Evolutionary conservation across 176 grass and related monocot genomes (phyloP).

Genomic region (barley (Hordeum vulgare)): DNA sequence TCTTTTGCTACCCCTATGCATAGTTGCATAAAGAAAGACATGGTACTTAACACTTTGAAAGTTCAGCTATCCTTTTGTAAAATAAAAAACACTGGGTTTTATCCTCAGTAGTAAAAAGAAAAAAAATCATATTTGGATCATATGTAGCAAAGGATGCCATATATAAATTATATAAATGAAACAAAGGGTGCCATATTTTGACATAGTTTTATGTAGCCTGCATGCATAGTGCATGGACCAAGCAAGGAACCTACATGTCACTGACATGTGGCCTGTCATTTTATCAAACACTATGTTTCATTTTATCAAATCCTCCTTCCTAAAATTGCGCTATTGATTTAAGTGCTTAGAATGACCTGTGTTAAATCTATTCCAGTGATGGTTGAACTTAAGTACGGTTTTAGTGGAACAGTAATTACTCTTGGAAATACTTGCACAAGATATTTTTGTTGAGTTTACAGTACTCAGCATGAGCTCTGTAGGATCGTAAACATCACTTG

Average conservation of each 20-base stretch:
- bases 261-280: neutral
- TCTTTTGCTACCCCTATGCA: neutral
- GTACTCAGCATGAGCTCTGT: neutral
- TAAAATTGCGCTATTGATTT: neutral
- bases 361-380: neutral
- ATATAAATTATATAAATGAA: neutral
- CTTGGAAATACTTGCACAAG: neutral
- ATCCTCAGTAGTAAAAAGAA: neutral
- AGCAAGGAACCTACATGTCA: neutral
- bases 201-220: neutral
- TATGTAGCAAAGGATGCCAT: neutral
- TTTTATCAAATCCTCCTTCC: neutral
- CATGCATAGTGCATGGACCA: neutral
- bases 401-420: slow-evolving; percentile 4
- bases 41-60: neutral
- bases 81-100: neutral
- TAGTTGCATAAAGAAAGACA: neutral
- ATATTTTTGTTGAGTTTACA: neutral
- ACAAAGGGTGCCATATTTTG: neutral
- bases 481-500: neutral
- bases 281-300: neutral
- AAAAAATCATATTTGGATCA: neutral
- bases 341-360: neutral
- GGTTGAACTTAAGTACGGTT: slow-evolving; percentile 1
- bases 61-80: neutral